These are phyloP conservation scores for Hypoxylon lenormandii DNA, from an alignment of 495 filamentous ascomycete genomes.

Conservation along the genomic window DNA sequence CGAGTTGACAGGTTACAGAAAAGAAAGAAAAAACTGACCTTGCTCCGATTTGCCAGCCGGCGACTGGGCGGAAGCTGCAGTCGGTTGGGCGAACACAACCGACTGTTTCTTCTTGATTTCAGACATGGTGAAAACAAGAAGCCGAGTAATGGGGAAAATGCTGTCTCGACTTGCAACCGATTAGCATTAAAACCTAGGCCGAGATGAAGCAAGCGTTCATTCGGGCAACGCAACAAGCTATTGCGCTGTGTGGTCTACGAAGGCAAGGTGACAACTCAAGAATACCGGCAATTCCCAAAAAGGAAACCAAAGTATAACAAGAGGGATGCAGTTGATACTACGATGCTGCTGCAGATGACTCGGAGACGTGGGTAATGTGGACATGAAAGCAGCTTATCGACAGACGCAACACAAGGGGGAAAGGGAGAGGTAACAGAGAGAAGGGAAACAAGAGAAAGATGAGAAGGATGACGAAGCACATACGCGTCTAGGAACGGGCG, in stretches of 20 bases:
- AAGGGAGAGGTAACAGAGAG: no score
- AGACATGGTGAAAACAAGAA: constrained; percentile 15
- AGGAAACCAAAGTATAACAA: no score
- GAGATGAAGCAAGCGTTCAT: neutral
- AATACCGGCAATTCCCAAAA: no score
- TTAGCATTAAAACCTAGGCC: neutral
- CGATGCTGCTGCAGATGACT: no score
- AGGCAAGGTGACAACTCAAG: no score
- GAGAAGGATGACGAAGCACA: no score
- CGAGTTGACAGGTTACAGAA: neutral
- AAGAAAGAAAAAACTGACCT: constrained; percentile 25
- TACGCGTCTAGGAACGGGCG: no score
- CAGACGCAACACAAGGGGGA: no score
- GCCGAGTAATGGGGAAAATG: neutral
- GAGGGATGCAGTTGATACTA: no score
- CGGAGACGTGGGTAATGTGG: no score
- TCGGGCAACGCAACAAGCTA: neutral
- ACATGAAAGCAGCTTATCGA: no score
- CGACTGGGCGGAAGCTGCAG: neutral
- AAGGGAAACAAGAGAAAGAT: neutral
- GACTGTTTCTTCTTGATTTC: constrained; percentile 30
- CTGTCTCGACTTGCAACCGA: neutral
- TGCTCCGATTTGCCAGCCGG: constrained; percentile 33
- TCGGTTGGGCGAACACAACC: constrained; percentile 3
- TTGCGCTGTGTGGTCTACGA: no score